These are phyloP conservation scores for Curvularia eragrostidis DNA, from an alignment of 2,329 filamentous ascomycete genomes.

Conservation along the genomic window DNA sequence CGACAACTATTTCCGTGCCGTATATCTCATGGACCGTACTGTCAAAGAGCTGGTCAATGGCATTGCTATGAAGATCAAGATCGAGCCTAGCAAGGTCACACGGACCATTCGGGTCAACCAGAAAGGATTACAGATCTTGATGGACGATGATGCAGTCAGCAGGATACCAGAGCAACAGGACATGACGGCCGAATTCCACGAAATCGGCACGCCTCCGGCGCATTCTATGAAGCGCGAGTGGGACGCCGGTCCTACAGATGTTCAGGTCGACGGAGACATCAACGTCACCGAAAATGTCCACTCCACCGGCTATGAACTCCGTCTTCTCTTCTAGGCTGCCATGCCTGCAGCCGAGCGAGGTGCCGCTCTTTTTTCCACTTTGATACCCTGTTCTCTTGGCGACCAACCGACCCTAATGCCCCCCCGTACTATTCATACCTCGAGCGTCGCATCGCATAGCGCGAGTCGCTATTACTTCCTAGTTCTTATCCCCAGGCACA, in stretches of 20 bases:
- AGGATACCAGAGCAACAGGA: conserved; percentile 90
- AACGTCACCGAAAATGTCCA: conserved; percentile 52
- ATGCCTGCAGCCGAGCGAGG: conserved; percentile 6
- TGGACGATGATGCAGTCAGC: conserved; percentile 88
- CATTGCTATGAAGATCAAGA: conserved; percentile 78
- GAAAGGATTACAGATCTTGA: conserved; percentile 78
- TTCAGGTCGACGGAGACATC: conserved; percentile 58
- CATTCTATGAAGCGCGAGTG: conserved; percentile 60
- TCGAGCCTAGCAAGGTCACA: conserved; percentile 75
- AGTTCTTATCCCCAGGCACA: conserved; percentile 17
- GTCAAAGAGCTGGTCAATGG: conserved; percentile 74
- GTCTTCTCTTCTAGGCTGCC: conserved; percentile 53
- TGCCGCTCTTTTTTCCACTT: conserved; percentile 16
- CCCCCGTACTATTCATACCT: conserved; percentile 44
- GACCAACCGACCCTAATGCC: conserved; percentile 41
- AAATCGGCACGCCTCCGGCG: conserved; percentile 60
- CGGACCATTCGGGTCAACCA: conserved; percentile 75
- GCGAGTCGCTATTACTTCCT: conserved; percentile 24
- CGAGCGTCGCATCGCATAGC: conserved; percentile 20
- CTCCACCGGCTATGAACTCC: conserved; percentile 57
- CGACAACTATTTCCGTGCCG: conserved; percentile 78
- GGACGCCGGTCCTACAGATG: conserved; percentile 57
- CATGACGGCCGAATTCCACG: conserved; percentile 75
- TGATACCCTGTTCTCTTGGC: conserved; percentile 20
- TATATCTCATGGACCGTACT: conserved; percentile 83